Evolutionary conservation across 2,329 filamentous ascomycete species (phyloP), one percentile per base, ranked within the genome.

Genomic region (Curvularia verruculosa): DNA sequence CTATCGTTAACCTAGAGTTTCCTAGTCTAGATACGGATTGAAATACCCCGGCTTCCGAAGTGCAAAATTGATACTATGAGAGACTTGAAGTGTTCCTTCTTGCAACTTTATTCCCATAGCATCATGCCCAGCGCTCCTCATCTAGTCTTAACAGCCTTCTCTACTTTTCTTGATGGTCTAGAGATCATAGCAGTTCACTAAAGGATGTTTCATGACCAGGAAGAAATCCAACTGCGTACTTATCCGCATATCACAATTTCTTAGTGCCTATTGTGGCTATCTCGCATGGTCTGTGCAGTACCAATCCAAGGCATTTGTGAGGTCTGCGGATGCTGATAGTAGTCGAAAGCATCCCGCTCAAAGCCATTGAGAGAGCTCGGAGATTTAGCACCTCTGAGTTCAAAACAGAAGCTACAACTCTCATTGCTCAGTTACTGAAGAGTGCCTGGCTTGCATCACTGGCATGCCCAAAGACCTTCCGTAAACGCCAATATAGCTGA

Each of bases 381-480:
- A 18, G 23, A 13, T 5, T 12, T 12, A 24, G 5, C 12, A 5
- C 23, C 3, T 24, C 37, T 43, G 7, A 1, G 7, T 12, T 18
- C 18, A 12, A 7, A n/a, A 24, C 49, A 51, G 9, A 29, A 49
- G 19, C n/a, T 5, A 37, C 52, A 54, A 7, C 6, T 31, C 15
- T n/a, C 19, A 28, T 44, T 28, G 15, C 26, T 49, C 19, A 37
- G 19, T 12, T 29, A 26, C 29, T 44, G 37, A 19, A 49, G 19
- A 19, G 26, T 9, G 5, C 28, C 29, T 44, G 52, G 13, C 24
- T 54, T 54, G 37, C 52, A 54, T 9, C 6, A 12, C 23, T 44
- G 7, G 19, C 52, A 54, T 23, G 45, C 52, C 52, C 52, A 54
- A 28, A 37, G 48, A 13, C 45, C 45, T 24, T 54, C 44, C 8